A percentile compares a stretch with the other conserved stretches of the same genome.
phyloP scores from a whole-genome alignment of 1,284 basidiomycete genomes.

The Ustilago loliicola region DNA sequence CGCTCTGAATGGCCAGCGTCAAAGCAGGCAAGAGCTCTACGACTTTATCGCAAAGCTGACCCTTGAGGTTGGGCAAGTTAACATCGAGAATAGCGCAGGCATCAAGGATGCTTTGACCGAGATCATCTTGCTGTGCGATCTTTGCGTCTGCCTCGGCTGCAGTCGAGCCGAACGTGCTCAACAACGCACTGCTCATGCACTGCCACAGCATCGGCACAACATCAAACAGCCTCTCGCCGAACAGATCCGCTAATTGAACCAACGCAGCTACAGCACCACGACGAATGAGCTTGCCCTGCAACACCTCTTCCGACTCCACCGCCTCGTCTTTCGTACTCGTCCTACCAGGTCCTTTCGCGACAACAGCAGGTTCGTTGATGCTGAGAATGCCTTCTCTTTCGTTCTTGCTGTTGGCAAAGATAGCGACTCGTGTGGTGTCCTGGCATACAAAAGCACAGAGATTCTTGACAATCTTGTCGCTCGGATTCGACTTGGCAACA shows the following conservation, averaged over 20 bases:
- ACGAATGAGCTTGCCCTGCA: conserved; percentile 73
- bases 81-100: conserved; percentile 89
- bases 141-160: conserved; percentile 57
- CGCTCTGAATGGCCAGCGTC: conserved; percentile 82
- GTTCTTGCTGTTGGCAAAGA: conserved; percentile 80
- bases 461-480: conserved; percentile 98
- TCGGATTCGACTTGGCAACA: conserved; percentile 75
- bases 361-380: conserved; percentile 72
- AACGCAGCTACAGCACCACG: conserved; percentile 90
- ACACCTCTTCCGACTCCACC: conserved; percentile 71
- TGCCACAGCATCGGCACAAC: conserved; percentile 93
- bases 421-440: conserved; percentile 87
- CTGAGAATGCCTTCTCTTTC: conserved; percentile 82
- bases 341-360: conserved; percentile 31
- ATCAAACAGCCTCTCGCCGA: conserved; percentile 81
- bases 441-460: conserved; percentile 93
- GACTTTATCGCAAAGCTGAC: conserved; percentile 79
- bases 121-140: conserved; percentile 52
- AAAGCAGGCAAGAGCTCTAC: conserved; percentile 82
- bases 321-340: conserved; percentile 42
- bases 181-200: conserved; percentile 84
- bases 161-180: conserved; percentile 79
- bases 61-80: conserved; percentile 81
- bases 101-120: conserved; percentile 92
- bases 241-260: conserved; percentile 80